Conservation (phyloP, 768 basidiomycete species). For the Kockovaella imperatae region DNA sequence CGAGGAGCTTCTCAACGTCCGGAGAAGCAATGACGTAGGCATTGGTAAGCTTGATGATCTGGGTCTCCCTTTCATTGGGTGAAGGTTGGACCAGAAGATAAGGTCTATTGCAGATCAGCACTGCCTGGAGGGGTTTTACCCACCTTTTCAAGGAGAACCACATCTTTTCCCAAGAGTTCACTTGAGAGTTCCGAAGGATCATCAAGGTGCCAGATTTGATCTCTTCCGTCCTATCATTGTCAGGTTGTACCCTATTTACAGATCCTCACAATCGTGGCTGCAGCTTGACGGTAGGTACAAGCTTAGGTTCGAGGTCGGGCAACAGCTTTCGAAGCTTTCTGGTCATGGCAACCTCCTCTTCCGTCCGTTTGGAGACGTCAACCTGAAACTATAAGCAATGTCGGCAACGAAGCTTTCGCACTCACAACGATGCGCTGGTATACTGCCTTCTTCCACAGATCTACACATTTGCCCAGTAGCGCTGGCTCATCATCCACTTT, state of each 20-base stretch:
- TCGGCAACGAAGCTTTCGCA: slow-evolving; percentile 4
- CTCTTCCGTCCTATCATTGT: slow-evolving; percentile 57
- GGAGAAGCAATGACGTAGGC: slow-evolving; percentile 80
- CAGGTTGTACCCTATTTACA: background rate
- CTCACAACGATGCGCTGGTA: slow-evolving; percentile 67
- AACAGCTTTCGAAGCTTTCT: slow-evolving; percentile 15
- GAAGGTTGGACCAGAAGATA: slow-evolving; percentile 82
- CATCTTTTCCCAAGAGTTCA: slow-evolving; percentile 69
- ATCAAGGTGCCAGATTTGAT: slow-evolving; percentile 79
- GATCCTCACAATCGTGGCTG: slow-evolving; percentile 62
- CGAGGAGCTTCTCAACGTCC: slow-evolving; percentile 77
- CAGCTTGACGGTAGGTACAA: slow-evolving; percentile 47
- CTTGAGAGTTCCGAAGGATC: slow-evolving; percentile 70
- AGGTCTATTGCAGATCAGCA: no score
- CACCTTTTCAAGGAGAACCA: slow-evolving; percentile 86
- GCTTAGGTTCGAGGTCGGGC: slow-evolving; percentile 32
- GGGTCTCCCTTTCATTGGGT: slow-evolving; percentile 72
- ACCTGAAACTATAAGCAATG: slow-evolving; percentile 48
- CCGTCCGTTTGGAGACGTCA: slow-evolving; percentile 63
- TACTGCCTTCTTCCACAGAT: slow-evolving; percentile 76
- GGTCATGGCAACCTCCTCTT: slow-evolving; percentile 52
- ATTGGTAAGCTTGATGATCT: slow-evolving; percentile 65
- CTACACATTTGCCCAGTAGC: slow-evolving; percentile 59
- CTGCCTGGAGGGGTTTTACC: slow-evolving; percentile 10
- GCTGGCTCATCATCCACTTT: slow-evolving; percentile 36